Percentiles rank a stretch among this genome's conserved stretches.
Conservation (phyloP, 2,329 filamentous ascomycete species). For the Stagonosporopsis tanaceti region DNA sequence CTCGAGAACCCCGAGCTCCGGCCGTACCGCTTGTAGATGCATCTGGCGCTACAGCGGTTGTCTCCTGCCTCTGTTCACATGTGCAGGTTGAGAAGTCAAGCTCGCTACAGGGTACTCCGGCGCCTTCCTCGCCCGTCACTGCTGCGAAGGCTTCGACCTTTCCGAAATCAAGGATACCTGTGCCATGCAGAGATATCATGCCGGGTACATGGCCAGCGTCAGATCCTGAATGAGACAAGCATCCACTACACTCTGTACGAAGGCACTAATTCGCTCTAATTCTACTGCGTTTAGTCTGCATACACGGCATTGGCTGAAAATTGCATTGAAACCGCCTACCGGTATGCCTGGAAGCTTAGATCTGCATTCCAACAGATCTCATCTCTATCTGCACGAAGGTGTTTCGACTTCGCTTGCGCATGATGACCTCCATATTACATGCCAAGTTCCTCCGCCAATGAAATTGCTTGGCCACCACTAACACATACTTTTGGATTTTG, state of each 20-base stretch:
- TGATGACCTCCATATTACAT: slow-evolving; percentile 1
- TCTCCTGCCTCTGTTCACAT: background rate
- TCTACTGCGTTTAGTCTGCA: no score
- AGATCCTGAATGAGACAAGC: background rate
- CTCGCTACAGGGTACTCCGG: background rate
- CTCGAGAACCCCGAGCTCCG: background rate
- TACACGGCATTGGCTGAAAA: no score
- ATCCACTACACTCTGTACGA: no score
- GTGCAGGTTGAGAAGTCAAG: background rate
- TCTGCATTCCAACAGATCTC: background rate
- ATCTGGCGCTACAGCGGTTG: background rate
- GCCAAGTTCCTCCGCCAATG: slow-evolving; percentile 12
- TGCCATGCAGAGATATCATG: background rate
- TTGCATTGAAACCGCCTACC: no score
- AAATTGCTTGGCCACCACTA: background rate
- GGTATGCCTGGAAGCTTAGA: no score
- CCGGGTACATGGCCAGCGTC: background rate
- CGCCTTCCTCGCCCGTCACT: background rate
- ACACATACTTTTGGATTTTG: background rate
- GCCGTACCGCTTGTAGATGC: background rate
- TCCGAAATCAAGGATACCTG: background rate
- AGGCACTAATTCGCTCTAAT: no score
- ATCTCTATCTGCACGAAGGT: background rate
- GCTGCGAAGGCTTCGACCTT: background rate
- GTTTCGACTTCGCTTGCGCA: background rate